Percentiles rank a stretch among this genome's conserved stretches.
phyloP scores from a whole-genome alignment of 129 eudicot species.

The Arctium minus region DNA sequence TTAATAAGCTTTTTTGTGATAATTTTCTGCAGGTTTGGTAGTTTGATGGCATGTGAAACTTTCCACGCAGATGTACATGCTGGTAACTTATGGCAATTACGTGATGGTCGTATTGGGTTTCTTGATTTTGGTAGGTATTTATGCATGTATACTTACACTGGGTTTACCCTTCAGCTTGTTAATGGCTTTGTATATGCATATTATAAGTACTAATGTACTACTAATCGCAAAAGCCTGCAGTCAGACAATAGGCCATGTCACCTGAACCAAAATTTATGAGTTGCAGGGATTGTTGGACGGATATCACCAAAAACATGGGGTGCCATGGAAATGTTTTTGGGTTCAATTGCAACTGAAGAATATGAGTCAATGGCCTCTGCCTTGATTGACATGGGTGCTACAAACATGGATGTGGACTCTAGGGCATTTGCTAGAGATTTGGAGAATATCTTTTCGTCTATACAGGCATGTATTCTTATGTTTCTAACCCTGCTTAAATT shows the following conservation, averaged over 20 bases:
- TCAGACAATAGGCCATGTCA: conserved; percentile 5
- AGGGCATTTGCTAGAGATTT: conserved; percentile 86
- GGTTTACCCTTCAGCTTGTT: background rate
- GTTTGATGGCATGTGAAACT: conserved; percentile 86
- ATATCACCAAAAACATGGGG: conserved; percentile 91
- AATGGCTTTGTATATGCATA: conserved; percentile 3
- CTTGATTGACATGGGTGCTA: conserved; percentile 93
- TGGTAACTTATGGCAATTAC: conserved; percentile 90
- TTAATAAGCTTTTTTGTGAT: background rate
- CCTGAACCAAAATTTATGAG: conserved; percentile 12
- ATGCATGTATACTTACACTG: background rate
- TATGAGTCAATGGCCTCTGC: conserved; percentile 94
- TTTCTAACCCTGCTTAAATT: background rate
- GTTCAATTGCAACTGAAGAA: conserved; percentile 76
- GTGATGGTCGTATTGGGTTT: conserved; percentile 97
- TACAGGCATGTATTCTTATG: conserved; percentile 51
- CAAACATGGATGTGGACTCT: conserved; percentile 67
- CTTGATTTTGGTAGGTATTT: conserved; percentile 80
- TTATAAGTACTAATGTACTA: background rate
- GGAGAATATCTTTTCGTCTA: conserved; percentile 87
- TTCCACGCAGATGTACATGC: conserved; percentile 99
- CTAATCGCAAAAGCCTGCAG: background rate
- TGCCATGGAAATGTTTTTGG: conserved; percentile 93
- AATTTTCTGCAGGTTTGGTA: conserved; percentile 78
- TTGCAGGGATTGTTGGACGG: conserved; percentile 91